A percentile compares a stretch with the other conserved stretches of the same genome.
These are phyloP conservation scores for Eragrostis nindensis DNA, from an alignment of 176 grass and related monocot genomes.

Conservation along the genomic window DNA sequence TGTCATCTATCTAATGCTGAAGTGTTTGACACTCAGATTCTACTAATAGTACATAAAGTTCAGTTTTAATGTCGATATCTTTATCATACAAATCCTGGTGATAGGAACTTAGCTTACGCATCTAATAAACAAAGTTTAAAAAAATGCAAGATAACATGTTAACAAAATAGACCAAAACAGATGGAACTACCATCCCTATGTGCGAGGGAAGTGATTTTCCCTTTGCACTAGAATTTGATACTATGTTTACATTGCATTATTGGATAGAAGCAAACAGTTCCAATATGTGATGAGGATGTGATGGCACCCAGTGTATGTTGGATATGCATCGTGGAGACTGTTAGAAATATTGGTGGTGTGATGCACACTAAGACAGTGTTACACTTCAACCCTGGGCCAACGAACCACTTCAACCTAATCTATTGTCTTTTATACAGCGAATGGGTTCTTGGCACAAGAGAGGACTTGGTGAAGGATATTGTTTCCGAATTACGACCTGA, in stretches of 20 bases:
- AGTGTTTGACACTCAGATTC: slow-evolving; percentile 5
- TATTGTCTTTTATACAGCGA: slow-evolving; percentile 59
- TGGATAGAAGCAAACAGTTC: slow-evolving; percentile 31
- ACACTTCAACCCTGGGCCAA: slow-evolving; percentile 22
- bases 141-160: not conserved
- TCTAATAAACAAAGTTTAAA: slow-evolving; percentile 15
- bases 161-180: slow-evolving; percentile 34
- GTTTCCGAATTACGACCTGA: slow-evolving; percentile 80
- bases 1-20: slow-evolving; percentile 18
- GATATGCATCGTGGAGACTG: slow-evolving; percentile 11
- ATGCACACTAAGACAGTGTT: slow-evolving; percentile 27
- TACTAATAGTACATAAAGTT: not conserved
- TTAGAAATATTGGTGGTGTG: slow-evolving; percentile 38
- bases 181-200: not conserved
- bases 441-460: slow-evolving; percentile 97
- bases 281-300: slow-evolving; percentile 30
- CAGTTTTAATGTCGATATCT: not conserved
- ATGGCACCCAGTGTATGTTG: slow-evolving; percentile 17
- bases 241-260: slow-evolving; percentile 29
- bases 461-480: slow-evolving; percentile 92
- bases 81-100: slow-evolving; percentile 15
- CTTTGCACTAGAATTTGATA: not conserved
- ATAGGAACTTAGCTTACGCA: not conserved
- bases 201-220: not conserved
- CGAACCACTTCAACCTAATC: slow-evolving; percentile 17